Conservation (phyloP, 179 eudicot species). For the Actinidia polygama region DNA sequence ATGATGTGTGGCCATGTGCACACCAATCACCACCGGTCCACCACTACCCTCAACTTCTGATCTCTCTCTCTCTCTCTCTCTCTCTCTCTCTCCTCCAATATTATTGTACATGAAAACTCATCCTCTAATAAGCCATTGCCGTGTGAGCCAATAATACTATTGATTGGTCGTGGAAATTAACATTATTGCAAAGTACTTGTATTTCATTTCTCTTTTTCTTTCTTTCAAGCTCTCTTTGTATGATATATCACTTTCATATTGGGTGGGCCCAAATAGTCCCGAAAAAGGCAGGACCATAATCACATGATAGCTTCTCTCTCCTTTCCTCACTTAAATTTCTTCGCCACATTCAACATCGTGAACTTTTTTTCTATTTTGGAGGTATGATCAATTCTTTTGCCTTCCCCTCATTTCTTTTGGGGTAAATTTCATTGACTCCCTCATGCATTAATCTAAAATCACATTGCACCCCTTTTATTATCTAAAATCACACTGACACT, state of each 20-base stretch:
- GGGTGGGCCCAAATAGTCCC: neutral
- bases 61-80: no score
- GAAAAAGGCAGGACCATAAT: neutral
- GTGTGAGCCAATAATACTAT: neutral
- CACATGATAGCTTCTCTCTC: neutral
- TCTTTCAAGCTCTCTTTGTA: neutral
- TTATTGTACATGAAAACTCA: no score
- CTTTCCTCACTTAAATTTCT: neutral
- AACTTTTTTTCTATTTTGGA: neutral
- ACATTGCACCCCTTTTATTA: neutral
- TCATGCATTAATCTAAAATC: neutral
- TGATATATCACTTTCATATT: neutral
- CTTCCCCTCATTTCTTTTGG: neutral
- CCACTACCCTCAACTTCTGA: no score
- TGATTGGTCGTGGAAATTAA: neutral
- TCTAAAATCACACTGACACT: neutral
- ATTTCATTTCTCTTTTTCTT: constrained; percentile 1
- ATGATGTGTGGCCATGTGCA: neutral
- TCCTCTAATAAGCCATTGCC: neutral
- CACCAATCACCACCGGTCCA: neutral
- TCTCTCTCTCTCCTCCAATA: no score
- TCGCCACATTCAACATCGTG: no score
- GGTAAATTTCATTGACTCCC: neutral
- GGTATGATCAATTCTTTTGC: neutral
- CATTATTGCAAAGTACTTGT: neutral